phyloP scores from a whole-genome alignment of 164 flowering plant genomes.

The Santalum album region DNA sequence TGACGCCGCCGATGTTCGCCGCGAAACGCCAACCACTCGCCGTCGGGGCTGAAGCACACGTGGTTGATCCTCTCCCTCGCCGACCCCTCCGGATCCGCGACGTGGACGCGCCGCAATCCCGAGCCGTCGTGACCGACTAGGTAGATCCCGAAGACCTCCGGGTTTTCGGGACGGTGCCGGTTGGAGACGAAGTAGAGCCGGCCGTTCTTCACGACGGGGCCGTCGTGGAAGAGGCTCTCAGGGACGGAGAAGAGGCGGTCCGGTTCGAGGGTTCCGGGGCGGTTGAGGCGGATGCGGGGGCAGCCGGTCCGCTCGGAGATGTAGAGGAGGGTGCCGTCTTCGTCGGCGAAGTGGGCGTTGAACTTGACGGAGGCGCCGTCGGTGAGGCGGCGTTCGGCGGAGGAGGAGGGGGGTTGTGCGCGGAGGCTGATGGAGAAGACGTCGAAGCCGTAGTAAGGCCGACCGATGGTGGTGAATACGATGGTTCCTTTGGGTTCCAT shows the following conservation, averaged over 20 bases:
- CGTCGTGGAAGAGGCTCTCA: slow-evolving; percentile 59
- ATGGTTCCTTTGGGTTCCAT: slow-evolving; percentile 49
- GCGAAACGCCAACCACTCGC: slow-evolving; percentile 73
- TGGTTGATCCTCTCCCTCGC: slow-evolving; percentile 76
- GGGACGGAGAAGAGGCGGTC: slow-evolving; percentile 24
- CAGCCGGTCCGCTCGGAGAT: slow-evolving; percentile 66
- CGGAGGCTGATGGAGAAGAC: slow-evolving; percentile 40
- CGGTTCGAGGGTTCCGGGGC: slow-evolving; percentile 14
- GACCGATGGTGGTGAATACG: slow-evolving; percentile 56
- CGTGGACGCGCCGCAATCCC: slow-evolving; percentile 38
- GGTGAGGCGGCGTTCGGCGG: slow-evolving; percentile 42
- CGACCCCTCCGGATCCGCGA: slow-evolving; percentile 44
- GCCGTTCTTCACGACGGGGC: slow-evolving; percentile 41
- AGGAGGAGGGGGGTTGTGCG: slow-evolving; percentile 7
- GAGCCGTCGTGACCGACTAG: slow-evolving; percentile 43
- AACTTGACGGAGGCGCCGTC: slow-evolving; percentile 70
- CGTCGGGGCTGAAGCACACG: slow-evolving; percentile 67
- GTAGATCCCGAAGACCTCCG: slow-evolving; percentile 38
- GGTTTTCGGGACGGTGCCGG: slow-evolving; percentile 40
- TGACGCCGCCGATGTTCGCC: slow-evolving; percentile 58
- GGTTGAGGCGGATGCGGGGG: slow-evolving; percentile 31
- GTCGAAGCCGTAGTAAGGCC: slow-evolving; percentile 69
- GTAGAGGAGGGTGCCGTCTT: slow-evolving; percentile 32
- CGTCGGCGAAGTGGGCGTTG: slow-evolving; percentile 54
- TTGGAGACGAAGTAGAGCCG: slow-evolving; percentile 60